Evolutionary conservation across 1,284 basidiomycete genomes (phyloP).

Genomic region (Trametes pubescens): DNA sequence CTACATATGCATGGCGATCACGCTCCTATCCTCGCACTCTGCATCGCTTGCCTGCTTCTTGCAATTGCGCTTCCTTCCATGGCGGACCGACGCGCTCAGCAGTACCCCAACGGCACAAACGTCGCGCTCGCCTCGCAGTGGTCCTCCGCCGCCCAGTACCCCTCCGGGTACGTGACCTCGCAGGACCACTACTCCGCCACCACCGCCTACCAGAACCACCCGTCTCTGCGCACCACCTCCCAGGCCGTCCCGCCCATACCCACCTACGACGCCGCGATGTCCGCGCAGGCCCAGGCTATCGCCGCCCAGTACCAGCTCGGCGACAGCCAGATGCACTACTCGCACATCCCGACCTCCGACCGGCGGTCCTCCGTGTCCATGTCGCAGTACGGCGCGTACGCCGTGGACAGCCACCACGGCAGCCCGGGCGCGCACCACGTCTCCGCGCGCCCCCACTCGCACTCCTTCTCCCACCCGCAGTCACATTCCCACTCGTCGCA

Average conservation of each 20-base stretch:
- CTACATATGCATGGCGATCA: conserved; percentile 43
- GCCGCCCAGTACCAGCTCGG: conserved; percentile 33
- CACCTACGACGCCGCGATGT: conserved; percentile 38
- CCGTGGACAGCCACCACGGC: conserved; percentile 33
- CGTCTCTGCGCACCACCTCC: conserved; percentile 35
- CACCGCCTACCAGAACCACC: conserved; percentile 37
- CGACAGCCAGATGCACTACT: conserved; percentile 38
- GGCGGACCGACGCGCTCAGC: conserved; percentile 45
- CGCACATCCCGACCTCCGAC: conserved; percentile 37
- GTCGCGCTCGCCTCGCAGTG: conserved; percentile 40
- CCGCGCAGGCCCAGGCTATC: conserved; percentile 34
- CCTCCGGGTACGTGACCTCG: conserved; percentile 38
- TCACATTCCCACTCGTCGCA: conserved; percentile 28
- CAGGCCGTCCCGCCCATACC: conserved; percentile 31
- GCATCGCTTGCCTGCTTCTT: conserved; percentile 32
- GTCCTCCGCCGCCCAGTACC: conserved; percentile 37
- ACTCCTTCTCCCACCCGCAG: conserved; percentile 25
- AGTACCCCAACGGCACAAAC: conserved; percentile 38
- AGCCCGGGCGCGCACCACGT: conserved; percentile 28
- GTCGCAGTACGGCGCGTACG: conserved; percentile 36
- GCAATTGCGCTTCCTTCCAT: conserved; percentile 31
- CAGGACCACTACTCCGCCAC: conserved; percentile 39
- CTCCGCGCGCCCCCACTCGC: conserved; percentile 22
- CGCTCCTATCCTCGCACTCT: conserved; percentile 35
- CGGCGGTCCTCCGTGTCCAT: conserved; percentile 38